Evolutionary conservation across 176 grass and related monocot species (phyloP), one percentile per base, ranked within the genome.

Genomic region (Zoysia japonica): DNA sequence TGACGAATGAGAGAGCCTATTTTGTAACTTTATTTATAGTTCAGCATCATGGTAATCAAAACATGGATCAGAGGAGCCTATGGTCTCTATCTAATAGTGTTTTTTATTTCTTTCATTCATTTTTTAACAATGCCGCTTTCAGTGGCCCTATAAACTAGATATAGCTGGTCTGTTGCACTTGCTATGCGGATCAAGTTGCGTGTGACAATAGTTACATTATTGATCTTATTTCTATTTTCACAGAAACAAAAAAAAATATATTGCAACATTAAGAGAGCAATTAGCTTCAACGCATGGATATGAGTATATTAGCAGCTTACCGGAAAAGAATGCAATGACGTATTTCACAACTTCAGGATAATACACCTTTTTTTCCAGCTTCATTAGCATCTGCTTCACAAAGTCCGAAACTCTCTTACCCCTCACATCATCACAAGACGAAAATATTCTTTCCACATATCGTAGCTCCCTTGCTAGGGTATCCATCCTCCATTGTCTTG

Each of bases 401-500:
- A 98, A 89, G 72, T 94, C 75, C 50, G 82, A 63, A 71, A 98
- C 78, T 50, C 81, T 89, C 76, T 72, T 93, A 42, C 87, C 96
- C 83, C 90, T 85, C 46, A 28, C 69, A 88, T 98, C 92, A 82
- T 89, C 87, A 47, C 90, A 89, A 3, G 49, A 52, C 80, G 86
- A 90, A 85, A 98, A 98, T 47, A 98, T 91, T 78, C 88, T 94
- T 76, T 83, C 85, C 61, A 94, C 90, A 51, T 84, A 93, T 47
- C 83, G 80, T 76, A 98, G 88, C 68, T 98, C 96, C 68, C 86
- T 94, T 57, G 81, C 43, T 57, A 98, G 82, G 9, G 78, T 86
- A 36, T 98, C 92, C 16, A 78, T 65, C 56, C 77, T 92, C 96
- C 96, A 98, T 48, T 94, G 87, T 52, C 76, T 92, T 3, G 63